Percentiles rank a stretch among this genome's conserved stretches.
Evolutionary conservation across 495 filamentous ascomycete species (phyloP).

Genomic region (Astrocystis sublimbata): DNA sequence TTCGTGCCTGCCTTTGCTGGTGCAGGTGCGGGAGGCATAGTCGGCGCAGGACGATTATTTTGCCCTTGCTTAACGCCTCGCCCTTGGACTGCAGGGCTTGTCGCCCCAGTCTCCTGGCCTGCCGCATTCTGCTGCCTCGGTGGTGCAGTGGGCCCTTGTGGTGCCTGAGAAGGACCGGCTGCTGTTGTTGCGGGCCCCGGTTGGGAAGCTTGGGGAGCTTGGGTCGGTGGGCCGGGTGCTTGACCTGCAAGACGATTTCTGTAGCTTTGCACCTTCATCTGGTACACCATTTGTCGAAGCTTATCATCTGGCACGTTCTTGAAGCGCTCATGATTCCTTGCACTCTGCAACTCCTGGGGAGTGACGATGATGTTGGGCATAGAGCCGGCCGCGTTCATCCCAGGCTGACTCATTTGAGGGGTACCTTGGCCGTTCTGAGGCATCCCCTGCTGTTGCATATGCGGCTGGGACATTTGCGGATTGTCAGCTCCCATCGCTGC

Average conservation of each 20-base stretch:
- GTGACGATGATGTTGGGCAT: constrained; percentile 25
- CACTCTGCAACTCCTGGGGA: constrained; percentile 48
- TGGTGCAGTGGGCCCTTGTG: constrained; percentile 17
- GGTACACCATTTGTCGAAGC: constrained; percentile 40
- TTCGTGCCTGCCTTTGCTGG: constrained; percentile 48
- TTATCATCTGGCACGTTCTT: constrained; percentile 55
- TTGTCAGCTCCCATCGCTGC: constrained; percentile 20
- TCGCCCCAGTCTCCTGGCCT: constrained; percentile 18
- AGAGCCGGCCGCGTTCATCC: constrained; percentile 27
- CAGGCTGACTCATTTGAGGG: constrained; percentile 21
- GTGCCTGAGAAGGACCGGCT: constrained; percentile 29
- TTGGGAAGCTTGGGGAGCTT: constrained; percentile 32
- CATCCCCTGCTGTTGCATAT: constrained; percentile 37
- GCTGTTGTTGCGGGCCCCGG: constrained; percentile 42
- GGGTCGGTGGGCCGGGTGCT: constrained; percentile 18
- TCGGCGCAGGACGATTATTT: constrained; percentile 21
- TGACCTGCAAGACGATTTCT: constrained; percentile 33
- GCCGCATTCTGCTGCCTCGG: constrained; percentile 24
- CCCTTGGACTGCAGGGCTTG: constrained; percentile 18
- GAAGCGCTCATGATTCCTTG: constrained; percentile 41
- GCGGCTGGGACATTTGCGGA: constrained; percentile 25
- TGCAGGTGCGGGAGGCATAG: constrained; percentile 20
- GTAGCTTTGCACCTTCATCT: constrained; percentile 32
- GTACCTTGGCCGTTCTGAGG: constrained; percentile 39
- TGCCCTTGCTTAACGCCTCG: constrained; percentile 31